These are phyloP conservation scores for Fusarium drepaniforme DNA, from an alignment of 2,329 filamentous ascomycete species.

Conservation along the genomic window DNA sequence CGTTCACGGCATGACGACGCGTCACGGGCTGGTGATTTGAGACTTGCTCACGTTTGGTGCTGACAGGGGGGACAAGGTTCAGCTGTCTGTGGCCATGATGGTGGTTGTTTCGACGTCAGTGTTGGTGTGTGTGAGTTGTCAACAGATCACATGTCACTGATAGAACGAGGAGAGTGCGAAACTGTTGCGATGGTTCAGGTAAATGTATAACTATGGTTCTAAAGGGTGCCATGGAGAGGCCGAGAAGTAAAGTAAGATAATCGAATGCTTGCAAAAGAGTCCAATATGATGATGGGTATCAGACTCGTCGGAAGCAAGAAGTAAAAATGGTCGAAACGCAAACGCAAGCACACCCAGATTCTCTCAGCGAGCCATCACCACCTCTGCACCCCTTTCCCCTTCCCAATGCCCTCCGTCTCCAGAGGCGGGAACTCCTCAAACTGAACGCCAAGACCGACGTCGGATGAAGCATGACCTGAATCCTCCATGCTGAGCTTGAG, in stretches of 20 bases:
- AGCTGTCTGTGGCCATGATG: not conserved
- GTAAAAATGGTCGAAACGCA: not conserved
- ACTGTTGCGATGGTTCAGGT: not conserved
- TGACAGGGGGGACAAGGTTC: conserved; percentile 2
- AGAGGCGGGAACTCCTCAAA: conserved; percentile 57
- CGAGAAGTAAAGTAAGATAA: not conserved
- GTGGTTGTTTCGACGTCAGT: conserved; percentile 2
- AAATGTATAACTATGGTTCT: not conserved
- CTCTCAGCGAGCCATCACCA: conserved; percentile 37
- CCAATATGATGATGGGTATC: not conserved
- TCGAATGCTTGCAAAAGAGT: not conserved
- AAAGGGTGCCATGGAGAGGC: not conserved
- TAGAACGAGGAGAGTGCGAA: not conserved
- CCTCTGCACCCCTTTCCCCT: conserved; percentile 54
- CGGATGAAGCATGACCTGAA: conserved; percentile 49
- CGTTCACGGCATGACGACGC: not conserved
- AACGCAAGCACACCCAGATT: not conserved
- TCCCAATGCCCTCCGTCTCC: conserved; percentile 56
- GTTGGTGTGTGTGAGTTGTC: not conserved
- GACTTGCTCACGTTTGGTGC: not conserved
- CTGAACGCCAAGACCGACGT: conserved; percentile 24
- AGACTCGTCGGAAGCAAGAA: not conserved
- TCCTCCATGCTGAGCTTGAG: conserved; percentile 71
- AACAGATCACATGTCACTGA: not conserved
- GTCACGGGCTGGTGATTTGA: not conserved